Base-by-base conservation (phyloP, 495 filamentous ascomycete species). In the Rusavskia elegans region DNA sequence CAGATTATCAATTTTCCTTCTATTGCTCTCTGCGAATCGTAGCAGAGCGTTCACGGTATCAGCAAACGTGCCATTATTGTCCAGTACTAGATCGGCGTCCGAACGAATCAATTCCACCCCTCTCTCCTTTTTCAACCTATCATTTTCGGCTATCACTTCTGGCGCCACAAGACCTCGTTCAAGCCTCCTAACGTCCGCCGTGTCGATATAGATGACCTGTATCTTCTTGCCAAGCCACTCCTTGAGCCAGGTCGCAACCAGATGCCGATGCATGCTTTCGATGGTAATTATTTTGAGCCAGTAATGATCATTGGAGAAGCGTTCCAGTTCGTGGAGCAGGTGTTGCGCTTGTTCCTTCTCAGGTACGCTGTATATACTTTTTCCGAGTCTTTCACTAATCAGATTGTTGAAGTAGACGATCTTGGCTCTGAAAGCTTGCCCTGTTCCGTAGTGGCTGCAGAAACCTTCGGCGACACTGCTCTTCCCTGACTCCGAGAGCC, bases 141-240 rank as follows among this genome's bases (percentile, higher is more conserved):
- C 52, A 29, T 49, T 53, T 21, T 16, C n/a, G n/a, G 32, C 25
- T 19, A 53, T 9, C n/a, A n/a, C 52, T 13, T 39, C 11, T 16
- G 16, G 45, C 19, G 52, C 23, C 11, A 45, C 21, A 16, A 29
- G 36, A 29, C 48, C 51, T 37, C 52, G 11, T 37, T 48, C 13
- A 36, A 37, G 10, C 16, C 52, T 30, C 20, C 19, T 29, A 5
- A 29, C 52, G 19, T 32, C 16, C 27, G 42, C 35, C 51, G 45
- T 49, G 35, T 53, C 45, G 10, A 53, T 35, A 21, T 48, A 53
- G 16, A 53, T 50, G 44, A 53, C 29, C 29, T 49, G 41, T 27
- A 50, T 2, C 45, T 53, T 53, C 2, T 53, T 29, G 8, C 52
- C 52, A 20, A 53, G 35, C 41, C 41, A 53, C 29, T n/a, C 37